A percentile compares a stretch with the other conserved stretches of the same genome.
phyloP scores from a whole-genome alignment of 768 basidiomycete genomes.

The Amanita subjunquillea region DNA sequence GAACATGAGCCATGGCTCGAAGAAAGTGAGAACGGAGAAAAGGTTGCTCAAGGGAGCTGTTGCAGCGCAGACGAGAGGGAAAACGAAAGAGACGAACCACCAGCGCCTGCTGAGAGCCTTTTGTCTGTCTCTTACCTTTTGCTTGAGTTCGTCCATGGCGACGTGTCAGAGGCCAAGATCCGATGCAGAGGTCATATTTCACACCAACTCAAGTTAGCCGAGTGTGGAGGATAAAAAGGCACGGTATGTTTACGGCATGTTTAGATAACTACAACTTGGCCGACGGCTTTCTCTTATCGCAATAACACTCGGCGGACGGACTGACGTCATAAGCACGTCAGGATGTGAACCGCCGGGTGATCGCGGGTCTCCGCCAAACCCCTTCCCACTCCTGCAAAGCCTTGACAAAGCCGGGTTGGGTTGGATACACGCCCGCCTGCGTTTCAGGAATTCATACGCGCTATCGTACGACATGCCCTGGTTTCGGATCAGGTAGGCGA shows the following conservation, averaged over 20 bases:
- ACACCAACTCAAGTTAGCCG: too few relatives aligned
- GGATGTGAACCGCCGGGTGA: background rate
- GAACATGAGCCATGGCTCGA: constrained; percentile 23
- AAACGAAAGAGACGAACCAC: constrained; percentile 30
- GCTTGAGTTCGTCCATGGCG: background rate
- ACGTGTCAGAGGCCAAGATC: background rate
- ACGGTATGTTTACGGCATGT: background rate
- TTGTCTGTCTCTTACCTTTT: background rate
- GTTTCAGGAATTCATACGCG: constrained; percentile 49
- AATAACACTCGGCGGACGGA: too few relatives aligned
- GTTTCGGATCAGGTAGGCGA: constrained; percentile 72
- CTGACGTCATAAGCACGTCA: background rate
- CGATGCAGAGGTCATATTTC: too few relatives aligned
- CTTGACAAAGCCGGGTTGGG: constrained; percentile 69
- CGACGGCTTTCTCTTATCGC: too few relatives aligned
- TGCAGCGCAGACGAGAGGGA: constrained; percentile 30
- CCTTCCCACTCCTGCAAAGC: constrained; percentile 51
- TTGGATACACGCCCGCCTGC: constrained; percentile 62
- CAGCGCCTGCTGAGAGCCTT: constrained; percentile 17
- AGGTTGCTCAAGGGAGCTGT: constrained; percentile 30
- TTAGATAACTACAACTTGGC: too few relatives aligned
- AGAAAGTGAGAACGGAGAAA: constrained; percentile 26
- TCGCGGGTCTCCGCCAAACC: background rate
- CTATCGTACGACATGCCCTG: constrained; percentile 65
- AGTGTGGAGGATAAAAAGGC: too few relatives aligned